Conservation (phyloP, 345 rosid species). For the Salix viminalis region DNA sequence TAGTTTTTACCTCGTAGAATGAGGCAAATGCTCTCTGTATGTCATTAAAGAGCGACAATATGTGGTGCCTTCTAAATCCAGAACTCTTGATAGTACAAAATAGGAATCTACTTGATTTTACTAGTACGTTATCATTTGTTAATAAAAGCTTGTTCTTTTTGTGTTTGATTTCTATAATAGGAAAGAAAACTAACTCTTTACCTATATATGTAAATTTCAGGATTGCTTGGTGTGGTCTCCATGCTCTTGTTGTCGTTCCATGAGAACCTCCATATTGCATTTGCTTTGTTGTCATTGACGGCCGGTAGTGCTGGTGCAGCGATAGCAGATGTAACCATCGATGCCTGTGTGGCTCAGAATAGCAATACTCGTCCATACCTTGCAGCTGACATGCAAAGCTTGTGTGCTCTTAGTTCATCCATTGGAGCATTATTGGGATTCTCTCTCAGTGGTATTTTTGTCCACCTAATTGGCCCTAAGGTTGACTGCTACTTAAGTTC, state of each 20-base stretch:
- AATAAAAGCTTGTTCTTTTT: background rate
- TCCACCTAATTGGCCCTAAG: conserved; percentile 84
- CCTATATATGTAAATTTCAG: conserved; percentile 34
- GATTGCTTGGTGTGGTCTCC: conserved; percentile 62
- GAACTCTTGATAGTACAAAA: background rate
- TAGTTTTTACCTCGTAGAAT: background rate
- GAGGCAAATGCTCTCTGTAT: background rate
- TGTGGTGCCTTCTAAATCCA: background rate
- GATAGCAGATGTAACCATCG: conserved; percentile 87
- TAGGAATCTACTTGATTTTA: background rate
- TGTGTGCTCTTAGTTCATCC: conserved; percentile 70
- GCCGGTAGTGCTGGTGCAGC: conserved; percentile 76
- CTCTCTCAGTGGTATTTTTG: conserved; percentile 73
- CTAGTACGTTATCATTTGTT: background rate
- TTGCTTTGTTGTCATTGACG: conserved; percentile 65
- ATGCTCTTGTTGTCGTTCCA: conserved; percentile 64
- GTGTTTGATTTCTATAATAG: background rate
- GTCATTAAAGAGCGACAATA: background rate
- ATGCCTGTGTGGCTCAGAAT: conserved; percentile 90
- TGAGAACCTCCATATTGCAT: conserved; percentile 57
- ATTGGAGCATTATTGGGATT: conserved; percentile 78
- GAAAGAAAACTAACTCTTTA: background rate
- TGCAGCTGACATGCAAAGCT: conserved; percentile 92
- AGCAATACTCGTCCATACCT: conserved; percentile 68
- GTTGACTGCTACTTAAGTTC: conserved; percentile 31